Conservation (phyloP, 2,329 filamentous ascomycete genomes). For the Colletotrichum coccodes region DNA sequence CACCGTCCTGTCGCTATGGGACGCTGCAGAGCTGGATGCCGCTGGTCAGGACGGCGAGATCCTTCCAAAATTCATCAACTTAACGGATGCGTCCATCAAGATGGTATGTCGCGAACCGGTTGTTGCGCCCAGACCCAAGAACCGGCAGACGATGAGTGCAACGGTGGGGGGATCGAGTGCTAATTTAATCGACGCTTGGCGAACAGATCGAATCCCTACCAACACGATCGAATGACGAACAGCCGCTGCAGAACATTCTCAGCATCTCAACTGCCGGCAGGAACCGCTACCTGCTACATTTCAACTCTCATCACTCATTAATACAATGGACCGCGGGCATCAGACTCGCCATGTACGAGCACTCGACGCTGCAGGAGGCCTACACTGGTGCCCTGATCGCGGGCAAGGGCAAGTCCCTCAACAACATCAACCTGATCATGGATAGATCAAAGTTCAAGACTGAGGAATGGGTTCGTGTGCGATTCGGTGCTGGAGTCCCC, state of each 20-base stretch:
- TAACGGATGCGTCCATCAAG: constrained; percentile 97
- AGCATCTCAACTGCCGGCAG: constrained; percentile 95
- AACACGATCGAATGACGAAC: constrained; percentile 79
- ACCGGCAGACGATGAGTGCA: background rate
- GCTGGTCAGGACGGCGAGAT: constrained; percentile 88
- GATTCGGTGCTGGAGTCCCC: constrained; percentile 94
- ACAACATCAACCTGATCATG: constrained; percentile 91
- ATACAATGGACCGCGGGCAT: constrained; percentile 97
- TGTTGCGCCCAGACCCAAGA: background rate
- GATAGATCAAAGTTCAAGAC: constrained; percentile 80
- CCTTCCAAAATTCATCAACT: constrained; percentile 91
- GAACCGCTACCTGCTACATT: constrained; percentile 95
- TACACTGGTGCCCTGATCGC: constrained; percentile 97
- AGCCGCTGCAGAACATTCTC: constrained; percentile 91
- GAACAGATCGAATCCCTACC: constrained; percentile 86
- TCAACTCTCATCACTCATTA: constrained; percentile 92
- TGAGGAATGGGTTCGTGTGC: constrained; percentile 94
- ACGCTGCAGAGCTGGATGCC: constrained; percentile 89
- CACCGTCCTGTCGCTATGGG: constrained; percentile 95
- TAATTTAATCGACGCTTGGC: constrained; percentile 22
- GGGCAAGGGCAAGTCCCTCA: constrained; percentile 88
- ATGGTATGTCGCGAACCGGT: constrained; percentile 72
- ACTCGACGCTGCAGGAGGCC: constrained; percentile 91
- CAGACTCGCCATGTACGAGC: constrained; percentile 92
- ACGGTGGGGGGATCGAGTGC: constrained; percentile 18